Percentiles rank a stretch among this genome's conserved stretches.
phyloP scores from a whole-genome alignment of 2,329 filamentous ascomycete genomes.

The Pyrenophora teres region DNA sequence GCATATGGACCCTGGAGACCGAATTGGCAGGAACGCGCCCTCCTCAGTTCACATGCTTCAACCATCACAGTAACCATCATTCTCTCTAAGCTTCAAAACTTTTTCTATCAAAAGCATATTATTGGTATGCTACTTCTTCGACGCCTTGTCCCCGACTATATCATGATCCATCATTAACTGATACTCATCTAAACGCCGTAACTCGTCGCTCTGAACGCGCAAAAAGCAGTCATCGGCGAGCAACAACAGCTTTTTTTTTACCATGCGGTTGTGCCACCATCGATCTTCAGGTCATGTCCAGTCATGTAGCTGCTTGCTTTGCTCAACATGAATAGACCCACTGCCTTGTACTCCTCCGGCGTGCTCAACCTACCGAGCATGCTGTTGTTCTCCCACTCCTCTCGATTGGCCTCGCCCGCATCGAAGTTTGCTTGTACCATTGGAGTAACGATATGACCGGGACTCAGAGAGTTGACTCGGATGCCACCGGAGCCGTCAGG shows the following conservation, averaged over 20 bases:
- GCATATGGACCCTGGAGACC: constrained; percentile 12
- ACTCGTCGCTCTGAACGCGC: constrained; percentile 3
- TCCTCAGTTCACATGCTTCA: neutral
- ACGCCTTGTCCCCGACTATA: neutral
- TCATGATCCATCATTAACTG: neutral
- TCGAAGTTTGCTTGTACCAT: constrained; percentile 83
- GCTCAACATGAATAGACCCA: constrained; percentile 42
- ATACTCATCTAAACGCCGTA: neutral
- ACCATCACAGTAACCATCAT: neutral
- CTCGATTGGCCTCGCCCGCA: constrained; percentile 65
- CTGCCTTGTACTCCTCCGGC: constrained; percentile 45
- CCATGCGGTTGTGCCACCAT: constrained; percentile 45
- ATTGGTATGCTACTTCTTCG: neutral
- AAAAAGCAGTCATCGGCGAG: neutral
- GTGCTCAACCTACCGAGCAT: constrained; percentile 65
- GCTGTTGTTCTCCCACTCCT: constrained; percentile 77
- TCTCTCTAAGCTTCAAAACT: too few species aligned
- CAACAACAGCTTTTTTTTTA: constrained; percentile 8
- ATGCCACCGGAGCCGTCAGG: constrained; percentile 65
- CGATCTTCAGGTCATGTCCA: constrained; percentile 40
- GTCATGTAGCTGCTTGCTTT: constrained; percentile 47
- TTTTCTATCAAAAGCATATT: too few species aligned
- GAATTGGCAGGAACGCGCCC: constrained; percentile 1
- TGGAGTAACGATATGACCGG: constrained; percentile 76
- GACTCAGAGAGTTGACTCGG: constrained; percentile 77